phyloP scores from a whole-genome alignment of 1,284 basidiomycete species.

The Ganoderma sinense region DNA sequence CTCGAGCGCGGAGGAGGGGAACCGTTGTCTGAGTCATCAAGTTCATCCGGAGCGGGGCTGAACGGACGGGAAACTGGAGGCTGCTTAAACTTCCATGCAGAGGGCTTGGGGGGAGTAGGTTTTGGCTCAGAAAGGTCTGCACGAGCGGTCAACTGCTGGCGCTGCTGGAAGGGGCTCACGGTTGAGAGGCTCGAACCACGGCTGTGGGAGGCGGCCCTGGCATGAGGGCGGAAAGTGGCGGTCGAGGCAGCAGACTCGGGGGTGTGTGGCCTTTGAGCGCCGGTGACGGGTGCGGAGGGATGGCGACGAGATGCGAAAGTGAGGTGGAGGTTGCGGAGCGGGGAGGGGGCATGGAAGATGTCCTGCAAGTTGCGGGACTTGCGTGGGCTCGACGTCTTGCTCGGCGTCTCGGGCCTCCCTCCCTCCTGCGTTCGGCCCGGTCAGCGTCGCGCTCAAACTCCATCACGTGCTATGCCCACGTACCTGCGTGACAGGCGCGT shows the following conservation, averaged over 20 bases:
- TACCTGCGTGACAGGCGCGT: slow-evolving; percentile 42
- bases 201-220: slow-evolving; percentile 25
- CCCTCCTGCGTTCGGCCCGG: slow-evolving; percentile 28
- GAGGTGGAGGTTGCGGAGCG: slow-evolving; percentile 63
- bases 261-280: slow-evolving; percentile 31
- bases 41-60: slow-evolving; percentile 42
- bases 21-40: slow-evolving; percentile 21
- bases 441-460: slow-evolving; percentile 24
- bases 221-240: slow-evolving; percentile 33
- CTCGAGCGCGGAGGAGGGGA: slow-evolving; percentile 63
- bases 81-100: slow-evolving; percentile 55
- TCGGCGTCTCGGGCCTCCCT: slow-evolving; percentile 31
- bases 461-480: slow-evolving; percentile 38
- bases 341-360: slow-evolving; percentile 54
- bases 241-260: slow-evolving; percentile 29
- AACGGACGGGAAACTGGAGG: slow-evolving; percentile 70
- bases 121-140: slow-evolving; percentile 29
- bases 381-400: slow-evolving; percentile 47
- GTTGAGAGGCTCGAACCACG: slow-evolving; percentile 34
- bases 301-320: slow-evolving; percentile 52
- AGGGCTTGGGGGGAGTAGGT: slow-evolving; percentile 31
- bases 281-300: slow-evolving; percentile 44
- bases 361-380: slow-evolving; percentile 38
- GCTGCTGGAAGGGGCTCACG: slow-evolving; percentile 19
- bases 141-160: slow-evolving; percentile 28